Percentiles rank a stretch among this genome's conserved stretches.
Conservation (phyloP, 2,329 filamentous ascomycete species). For the Penicillium capsulatum region DNA sequence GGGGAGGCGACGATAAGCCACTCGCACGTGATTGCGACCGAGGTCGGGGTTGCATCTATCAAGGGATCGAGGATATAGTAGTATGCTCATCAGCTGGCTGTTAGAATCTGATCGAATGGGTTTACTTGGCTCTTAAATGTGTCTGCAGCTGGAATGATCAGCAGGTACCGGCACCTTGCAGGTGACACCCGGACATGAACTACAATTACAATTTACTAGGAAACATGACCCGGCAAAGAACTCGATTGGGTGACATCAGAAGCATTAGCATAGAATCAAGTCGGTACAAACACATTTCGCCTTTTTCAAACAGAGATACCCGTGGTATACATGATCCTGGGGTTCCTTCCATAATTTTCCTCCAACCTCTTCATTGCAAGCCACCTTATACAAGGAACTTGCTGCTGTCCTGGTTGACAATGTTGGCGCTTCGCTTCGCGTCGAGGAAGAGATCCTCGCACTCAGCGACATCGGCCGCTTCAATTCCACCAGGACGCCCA, state of each 20-base stretch:
- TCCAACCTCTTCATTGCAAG: conserved; percentile 32
- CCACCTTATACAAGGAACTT: conserved; percentile 52
- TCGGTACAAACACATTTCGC: conserved; percentile 21
- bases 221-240: no score
- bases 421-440: conserved; percentile 68
- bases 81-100: no score
- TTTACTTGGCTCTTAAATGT: no score
- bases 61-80: no score
- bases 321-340: conserved; percentile 25
- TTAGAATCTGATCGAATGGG: no score
- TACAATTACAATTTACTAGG: no score
- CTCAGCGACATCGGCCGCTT: conserved; percentile 71
- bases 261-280: conserved; percentile 23
- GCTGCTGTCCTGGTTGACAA: conserved; percentile 62
- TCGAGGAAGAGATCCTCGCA: conserved; percentile 82
- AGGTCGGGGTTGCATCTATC: conserved; percentile 12
- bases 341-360: conserved; percentile 10
- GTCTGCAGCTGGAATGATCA: no score
- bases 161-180: no score
- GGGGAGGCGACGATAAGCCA: conserved; percentile 13
- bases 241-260: conserved; percentile 15
- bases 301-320: conserved; percentile 23
- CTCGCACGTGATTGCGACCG: conserved; percentile 20
- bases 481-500: conserved; percentile 66
- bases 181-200: no score